Conservation (phyloP, 495 filamentous ascomycete genomes). For the Recurvomyces mirabilis region DNA sequence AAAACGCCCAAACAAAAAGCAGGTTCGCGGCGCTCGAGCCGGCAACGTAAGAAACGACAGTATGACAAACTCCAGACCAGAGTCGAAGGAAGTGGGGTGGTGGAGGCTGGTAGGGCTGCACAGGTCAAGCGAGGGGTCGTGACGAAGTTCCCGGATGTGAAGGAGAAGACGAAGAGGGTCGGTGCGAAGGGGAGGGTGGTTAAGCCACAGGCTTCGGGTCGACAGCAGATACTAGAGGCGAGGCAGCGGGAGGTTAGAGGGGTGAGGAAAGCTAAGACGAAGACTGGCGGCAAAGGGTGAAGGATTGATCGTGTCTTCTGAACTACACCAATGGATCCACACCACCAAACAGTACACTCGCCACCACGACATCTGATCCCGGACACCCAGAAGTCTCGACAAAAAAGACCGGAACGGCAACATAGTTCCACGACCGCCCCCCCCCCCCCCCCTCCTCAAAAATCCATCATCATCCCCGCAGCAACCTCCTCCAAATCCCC, state of each 20-base stretch:
- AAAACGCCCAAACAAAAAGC: slow-evolving; percentile 5
- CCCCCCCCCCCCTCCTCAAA: too few species aligned
- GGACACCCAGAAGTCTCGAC: too few species aligned
- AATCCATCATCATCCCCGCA: slow-evolving; percentile 82
- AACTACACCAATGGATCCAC: too few species aligned
- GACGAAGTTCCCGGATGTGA: not conserved
- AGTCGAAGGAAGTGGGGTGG: slow-evolving; percentile 8
- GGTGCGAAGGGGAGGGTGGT: not conserved
- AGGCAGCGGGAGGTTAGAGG: slow-evolving; percentile 5
- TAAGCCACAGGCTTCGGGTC: slow-evolving; percentile 3
- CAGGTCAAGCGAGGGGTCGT: slow-evolving; percentile 14
- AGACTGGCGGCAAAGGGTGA: slow-evolving; percentile 2
- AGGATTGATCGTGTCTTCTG: too few species aligned
- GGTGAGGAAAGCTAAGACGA: slow-evolving; percentile 7
- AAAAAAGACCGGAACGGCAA: too few species aligned
- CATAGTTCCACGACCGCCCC: too few species aligned
- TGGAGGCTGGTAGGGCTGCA: slow-evolving; percentile 14
- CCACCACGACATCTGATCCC: too few species aligned
- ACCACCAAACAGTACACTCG: too few species aligned
- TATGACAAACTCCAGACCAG: not conserved
- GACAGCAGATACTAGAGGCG: slow-evolving; percentile 15
- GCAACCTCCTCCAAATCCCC: slow-evolving; percentile 85
- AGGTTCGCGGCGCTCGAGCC: not conserved
- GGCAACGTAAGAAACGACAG: slow-evolving; percentile 11
- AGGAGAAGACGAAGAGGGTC: slow-evolving; percentile 4